Conservation (phyloP, 371 early-diverging fungal genomes). For the Smittium culicis region DNA sequence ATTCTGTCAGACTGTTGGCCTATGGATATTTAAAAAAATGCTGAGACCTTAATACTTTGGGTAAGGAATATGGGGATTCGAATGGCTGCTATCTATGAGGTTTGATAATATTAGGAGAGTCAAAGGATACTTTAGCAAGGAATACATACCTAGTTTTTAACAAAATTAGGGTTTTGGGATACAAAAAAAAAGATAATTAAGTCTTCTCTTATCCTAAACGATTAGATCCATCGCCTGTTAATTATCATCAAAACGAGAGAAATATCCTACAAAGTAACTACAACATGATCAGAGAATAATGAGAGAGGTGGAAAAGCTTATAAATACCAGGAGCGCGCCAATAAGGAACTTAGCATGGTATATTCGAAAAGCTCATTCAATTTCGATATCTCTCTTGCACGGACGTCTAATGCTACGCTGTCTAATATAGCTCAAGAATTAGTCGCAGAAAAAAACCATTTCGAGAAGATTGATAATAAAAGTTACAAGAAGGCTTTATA, state of each 20-base stretch:
- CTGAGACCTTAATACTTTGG: constrained; percentile 28
- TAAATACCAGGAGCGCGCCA: background rate
- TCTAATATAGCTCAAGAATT: background rate
- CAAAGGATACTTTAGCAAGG: constrained; percentile 6
- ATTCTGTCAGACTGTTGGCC: constrained; percentile 3
- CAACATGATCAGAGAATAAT: background rate
- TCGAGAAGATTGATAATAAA: background rate
- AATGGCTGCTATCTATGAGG: constrained; percentile 31
- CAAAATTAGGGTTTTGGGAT: background rate
- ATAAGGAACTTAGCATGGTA: constrained; percentile 10
- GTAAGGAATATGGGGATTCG: constrained; percentile 23
- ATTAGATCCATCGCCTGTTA: constrained; percentile 26
- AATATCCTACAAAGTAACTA: background rate
- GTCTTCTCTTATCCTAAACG: constrained; percentile 24
- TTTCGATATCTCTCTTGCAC: background rate
- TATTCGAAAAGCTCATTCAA: constrained; percentile 10
- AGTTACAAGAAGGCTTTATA: constrained; percentile 1
- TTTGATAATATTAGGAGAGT: constrained; percentile 18
- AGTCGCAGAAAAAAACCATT: background rate
- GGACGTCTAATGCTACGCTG: constrained; percentile 3
- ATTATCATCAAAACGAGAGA: constrained; percentile 25
- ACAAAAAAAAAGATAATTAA: constrained; percentile 13
- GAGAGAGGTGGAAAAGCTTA: background rate
- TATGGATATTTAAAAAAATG: constrained; percentile 33
- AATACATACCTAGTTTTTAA: constrained; percentile 17